Percentiles rank a stretch among this genome's conserved stretches.
Evolutionary conservation across 345 rosid genomes (phyloP).

Genomic region (Cochlearia excelsa): DNA sequence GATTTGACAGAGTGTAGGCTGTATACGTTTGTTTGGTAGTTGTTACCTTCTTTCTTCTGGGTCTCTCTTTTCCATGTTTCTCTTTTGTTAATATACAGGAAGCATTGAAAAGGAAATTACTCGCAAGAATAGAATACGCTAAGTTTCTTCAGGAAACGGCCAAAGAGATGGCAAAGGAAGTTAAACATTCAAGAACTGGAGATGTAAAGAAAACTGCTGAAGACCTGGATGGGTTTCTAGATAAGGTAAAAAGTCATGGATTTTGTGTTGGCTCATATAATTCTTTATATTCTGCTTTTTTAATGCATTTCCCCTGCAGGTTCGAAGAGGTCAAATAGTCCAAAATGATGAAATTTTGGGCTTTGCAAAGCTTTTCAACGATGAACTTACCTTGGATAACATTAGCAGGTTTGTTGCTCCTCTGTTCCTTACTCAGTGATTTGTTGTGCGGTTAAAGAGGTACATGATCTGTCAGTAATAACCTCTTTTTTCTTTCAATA

Average conservation of each 20-base stretch:
- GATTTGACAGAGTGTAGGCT: slow-evolving; percentile 7
- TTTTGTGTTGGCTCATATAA: slow-evolving; percentile 17
- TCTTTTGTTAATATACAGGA: slow-evolving; percentile 43
- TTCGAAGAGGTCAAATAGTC: slow-evolving; percentile 58
- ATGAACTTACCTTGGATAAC: slow-evolving; percentile 72
- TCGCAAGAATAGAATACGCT: slow-evolving; percentile 71
- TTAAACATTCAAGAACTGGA: slow-evolving; percentile 73
- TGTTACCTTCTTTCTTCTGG: slow-evolving; percentile 18
- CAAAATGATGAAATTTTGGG: slow-evolving; percentile 66
- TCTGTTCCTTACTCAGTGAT: slow-evolving; percentile 4
- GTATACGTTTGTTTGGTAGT: not conserved
- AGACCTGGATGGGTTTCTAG: slow-evolving; percentile 67
- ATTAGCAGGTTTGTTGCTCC: slow-evolving; percentile 54
- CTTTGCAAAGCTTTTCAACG: slow-evolving; percentile 75
- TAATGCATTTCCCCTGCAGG: slow-evolving; percentile 40
- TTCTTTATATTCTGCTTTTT: slow-evolving; percentile 2
- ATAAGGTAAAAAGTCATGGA: slow-evolving; percentile 39
- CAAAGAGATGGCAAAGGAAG: slow-evolving; percentile 91
- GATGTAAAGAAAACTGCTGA: slow-evolving; percentile 63
- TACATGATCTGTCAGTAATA: slow-evolving; percentile 8
- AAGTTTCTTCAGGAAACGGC: slow-evolving; percentile 83
- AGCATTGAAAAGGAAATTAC: slow-evolving; percentile 64
- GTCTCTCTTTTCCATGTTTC: slow-evolving; percentile 18
- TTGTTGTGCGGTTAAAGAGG: slow-evolving; percentile 9
- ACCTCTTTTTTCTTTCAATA: slow-evolving; percentile 10